Conservation (phyloP, 2,329 filamentous ascomycete genomes). For the Pseudocercospora macadamiae region DNA sequence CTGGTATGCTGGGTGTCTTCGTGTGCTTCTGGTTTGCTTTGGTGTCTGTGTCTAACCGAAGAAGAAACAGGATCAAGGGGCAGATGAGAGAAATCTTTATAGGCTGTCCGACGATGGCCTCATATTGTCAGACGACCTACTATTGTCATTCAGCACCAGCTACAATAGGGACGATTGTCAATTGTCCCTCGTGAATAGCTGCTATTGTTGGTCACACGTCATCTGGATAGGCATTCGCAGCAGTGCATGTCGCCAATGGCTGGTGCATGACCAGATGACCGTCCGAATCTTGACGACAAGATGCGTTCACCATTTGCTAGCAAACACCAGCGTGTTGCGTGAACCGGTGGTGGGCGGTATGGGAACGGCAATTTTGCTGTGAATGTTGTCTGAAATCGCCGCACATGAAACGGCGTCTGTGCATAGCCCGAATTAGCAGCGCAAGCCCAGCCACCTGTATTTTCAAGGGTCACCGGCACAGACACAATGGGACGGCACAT, state of each 20-base stretch:
- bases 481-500: background rate
- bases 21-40: slow-evolving; percentile 7
- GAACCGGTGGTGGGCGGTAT: background rate
- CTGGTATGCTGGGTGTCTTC: background rate
- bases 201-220: slow-evolving; percentile 18
- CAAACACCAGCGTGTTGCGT: no score
- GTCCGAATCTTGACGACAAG: background rate
- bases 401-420: background rate
- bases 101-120: background rate
- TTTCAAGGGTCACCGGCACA: background rate
- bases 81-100: background rate
- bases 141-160: slow-evolving; percentile 11
- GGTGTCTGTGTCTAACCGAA: background rate
- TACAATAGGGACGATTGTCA: slow-evolving; percentile 7
- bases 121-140: slow-evolving; percentile 18
- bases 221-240: background rate
- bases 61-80: slow-evolving; percentile 7
- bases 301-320: background rate
- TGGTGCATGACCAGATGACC: slow-evolving; percentile 4
- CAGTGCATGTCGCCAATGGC: background rate
- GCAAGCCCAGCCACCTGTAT: background rate
- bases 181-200: slow-evolving; percentile 15
- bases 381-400: background rate
- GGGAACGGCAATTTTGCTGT: background rate
- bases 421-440: background rate